phyloP scores from a whole-genome alignment of 2,329 filamentous ascomycete genomes.

The Byssochlamys sp. region DNA sequence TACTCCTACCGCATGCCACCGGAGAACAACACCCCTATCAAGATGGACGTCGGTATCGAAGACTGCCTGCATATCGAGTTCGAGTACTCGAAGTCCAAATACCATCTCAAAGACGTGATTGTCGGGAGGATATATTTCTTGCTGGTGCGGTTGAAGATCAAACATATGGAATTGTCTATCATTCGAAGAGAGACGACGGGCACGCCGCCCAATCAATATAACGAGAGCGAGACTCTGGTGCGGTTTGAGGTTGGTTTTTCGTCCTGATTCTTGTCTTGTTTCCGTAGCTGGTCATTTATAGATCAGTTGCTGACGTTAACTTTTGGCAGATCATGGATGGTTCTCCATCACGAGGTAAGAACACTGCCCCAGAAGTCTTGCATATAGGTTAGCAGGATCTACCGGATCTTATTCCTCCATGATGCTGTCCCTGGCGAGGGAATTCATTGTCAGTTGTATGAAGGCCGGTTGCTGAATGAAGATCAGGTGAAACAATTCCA shows the following conservation, averaged over 20 bases:
- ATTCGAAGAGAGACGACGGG: conserved; percentile 95
- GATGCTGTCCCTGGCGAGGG: background rate
- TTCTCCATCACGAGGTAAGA: conserved; percentile 80
- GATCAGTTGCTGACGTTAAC: conserved; percentile 4
- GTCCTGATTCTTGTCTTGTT: conserved; percentile 5
- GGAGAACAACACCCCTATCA: conserved; percentile 96
- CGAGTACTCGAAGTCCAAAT: conserved; percentile 98
- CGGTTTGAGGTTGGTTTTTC: conserved; percentile 66
- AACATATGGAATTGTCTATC: conserved; percentile 98
- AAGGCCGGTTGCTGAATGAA: conserved; percentile 11
- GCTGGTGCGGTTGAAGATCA: conserved; percentile 93
- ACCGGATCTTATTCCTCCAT: background rate
- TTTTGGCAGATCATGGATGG: conserved; percentile 82
- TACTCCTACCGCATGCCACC: conserved; percentile 97
- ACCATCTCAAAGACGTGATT: conserved; percentile 97
- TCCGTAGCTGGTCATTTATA: background rate
- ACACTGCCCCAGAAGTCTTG: background rate
- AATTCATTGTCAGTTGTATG: background rate
- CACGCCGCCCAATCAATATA: conserved; percentile 95
- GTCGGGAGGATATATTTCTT: conserved; percentile 98
- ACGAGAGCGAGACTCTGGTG: conserved; percentile 95
- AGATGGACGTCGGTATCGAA: conserved; percentile 99
- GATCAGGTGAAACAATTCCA: conserved; percentile 72
- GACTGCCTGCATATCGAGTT: conserved; percentile 99
- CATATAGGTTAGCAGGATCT: background rate